phyloP scores from a whole-genome alignment of 345 rosid species.

The Litchi chinensis region DNA sequence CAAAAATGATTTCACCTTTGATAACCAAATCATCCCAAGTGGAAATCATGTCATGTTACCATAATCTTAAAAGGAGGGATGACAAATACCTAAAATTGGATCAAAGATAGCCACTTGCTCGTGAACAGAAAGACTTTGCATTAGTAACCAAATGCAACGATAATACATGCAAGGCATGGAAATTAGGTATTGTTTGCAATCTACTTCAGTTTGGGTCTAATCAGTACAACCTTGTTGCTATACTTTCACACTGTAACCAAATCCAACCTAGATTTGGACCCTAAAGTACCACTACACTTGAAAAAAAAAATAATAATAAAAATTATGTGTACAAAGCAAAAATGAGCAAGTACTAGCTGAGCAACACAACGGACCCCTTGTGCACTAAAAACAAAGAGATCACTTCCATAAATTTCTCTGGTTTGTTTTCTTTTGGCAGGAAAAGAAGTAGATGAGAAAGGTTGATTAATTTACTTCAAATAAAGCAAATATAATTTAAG shows the following conservation, averaged over 20 bases:
- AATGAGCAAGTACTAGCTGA: not conserved
- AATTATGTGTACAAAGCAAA: not conserved
- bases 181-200: not conserved
- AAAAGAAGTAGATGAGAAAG: not conserved
- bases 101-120: not conserved
- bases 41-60: not conserved
- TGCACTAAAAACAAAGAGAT: not conserved
- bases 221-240: not conserved
- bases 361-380: not conserved
- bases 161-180: not conserved
- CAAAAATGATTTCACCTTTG: not conserved
- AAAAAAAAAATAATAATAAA: too few species aligned
- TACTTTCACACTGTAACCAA: not conserved
- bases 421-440: slow-evolving; percentile 15
- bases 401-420: not conserved
- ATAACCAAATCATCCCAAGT: slow-evolving; percentile 3
- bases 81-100: not conserved
- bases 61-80: slow-evolving; percentile 1
- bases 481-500: not conserved
- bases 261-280: not conserved
- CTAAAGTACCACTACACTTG: not conserved
- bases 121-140: not conserved
- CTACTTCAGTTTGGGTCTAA: not conserved
- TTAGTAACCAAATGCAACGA: not conserved
- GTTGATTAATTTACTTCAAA: not conserved